These are phyloP conservation scores for Anaeromyces robustus DNA, from an alignment of 192 early-diverging fungal genomes.

Conservation along the genomic window DNA sequence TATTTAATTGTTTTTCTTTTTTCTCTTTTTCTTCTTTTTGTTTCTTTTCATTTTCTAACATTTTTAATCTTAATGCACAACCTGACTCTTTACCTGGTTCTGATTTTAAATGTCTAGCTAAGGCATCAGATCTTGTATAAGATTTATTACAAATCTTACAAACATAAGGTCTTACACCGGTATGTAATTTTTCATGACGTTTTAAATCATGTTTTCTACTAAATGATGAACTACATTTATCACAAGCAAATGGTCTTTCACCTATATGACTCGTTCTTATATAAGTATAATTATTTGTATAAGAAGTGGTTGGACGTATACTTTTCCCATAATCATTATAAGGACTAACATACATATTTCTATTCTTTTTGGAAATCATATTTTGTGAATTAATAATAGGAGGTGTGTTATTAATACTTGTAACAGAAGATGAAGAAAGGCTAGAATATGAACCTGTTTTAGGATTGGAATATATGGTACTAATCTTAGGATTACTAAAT, in stretches of 20 bases:
- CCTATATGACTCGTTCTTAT: neutral
- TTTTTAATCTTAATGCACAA: neutral
- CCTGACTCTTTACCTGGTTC: neutral
- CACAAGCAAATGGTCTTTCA: slow-evolving; percentile 25
- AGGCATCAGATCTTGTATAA: slow-evolving; percentile 57
- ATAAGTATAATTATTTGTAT: neutral
- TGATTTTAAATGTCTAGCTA: slow-evolving; percentile 32
- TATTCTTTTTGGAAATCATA: neutral
- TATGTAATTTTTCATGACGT: slow-evolving; percentile 56
- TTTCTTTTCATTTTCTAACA: neutral
- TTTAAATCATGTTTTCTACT: slow-evolving; percentile 60
- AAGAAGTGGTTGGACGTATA: neutral
- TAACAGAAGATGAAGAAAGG: neutral
- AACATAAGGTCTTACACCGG: slow-evolving; percentile 55
- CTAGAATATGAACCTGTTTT: neutral
- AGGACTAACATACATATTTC: neutral
- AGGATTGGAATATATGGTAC: neutral
- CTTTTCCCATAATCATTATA: neutral
- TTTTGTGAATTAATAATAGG: neutral
- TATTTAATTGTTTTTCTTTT: neutral
- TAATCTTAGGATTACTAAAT: neutral
- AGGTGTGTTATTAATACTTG: neutral
- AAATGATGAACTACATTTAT: slow-evolving; percentile 44
- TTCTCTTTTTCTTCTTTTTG: neutral
- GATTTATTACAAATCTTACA: slow-evolving; percentile 55